Percentiles rank a stretch among this genome's conserved stretches.
phyloP scores from a whole-genome alignment of 805 yeast species.

The Phaffomyces opuntiae region DNA sequence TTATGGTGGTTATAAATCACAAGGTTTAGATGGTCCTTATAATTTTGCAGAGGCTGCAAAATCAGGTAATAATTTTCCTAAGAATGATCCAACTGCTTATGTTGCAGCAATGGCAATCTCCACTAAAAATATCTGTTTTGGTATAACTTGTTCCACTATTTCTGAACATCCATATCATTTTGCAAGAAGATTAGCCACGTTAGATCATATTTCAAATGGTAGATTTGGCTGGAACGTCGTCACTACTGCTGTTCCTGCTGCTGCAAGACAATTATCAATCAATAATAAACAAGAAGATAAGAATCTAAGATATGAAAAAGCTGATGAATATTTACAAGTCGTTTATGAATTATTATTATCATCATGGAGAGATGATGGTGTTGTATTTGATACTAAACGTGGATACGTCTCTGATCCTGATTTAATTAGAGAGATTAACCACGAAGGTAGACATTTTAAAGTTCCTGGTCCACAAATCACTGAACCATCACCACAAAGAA shows the following conservation, averaged over 20 bases:
- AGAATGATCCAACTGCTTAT: constrained; percentile 26
- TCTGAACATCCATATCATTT: constrained; percentile 36
- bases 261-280: constrained; percentile 31
- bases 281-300: constrained; percentile 30
- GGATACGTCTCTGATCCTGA: constrained; percentile 28
- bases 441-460: constrained; percentile 9
- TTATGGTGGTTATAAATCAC: constrained; percentile 28
- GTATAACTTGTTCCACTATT: constrained; percentile 35
- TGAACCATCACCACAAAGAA: constrained; percentile 33
- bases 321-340: constrained; percentile 35
- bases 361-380: constrained; percentile 34
- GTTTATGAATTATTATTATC: constrained; percentile 31
- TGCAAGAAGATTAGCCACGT: constrained; percentile 34
- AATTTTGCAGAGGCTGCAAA: constrained; percentile 24
- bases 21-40: constrained; percentile 23
- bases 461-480: constrained; percentile 33
- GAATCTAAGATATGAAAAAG: constrained; percentile 32
- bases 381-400: constrained; percentile 13
- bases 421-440: constrained; percentile 29
- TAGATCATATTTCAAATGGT: constrained; percentile 24
- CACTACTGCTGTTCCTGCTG: constrained; percentile 34
- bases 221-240: constrained; percentile 41
- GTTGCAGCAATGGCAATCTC: constrained; percentile 33
- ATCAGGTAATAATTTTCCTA: constrained; percentile 8
- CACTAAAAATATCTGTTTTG: constrained; percentile 32